Evolutionary conservation across 2,329 filamentous ascomycete genomes (phyloP), one percentile per base, ranked within the genome.

Genomic region (Stagonosporopsis rhizophila): DNA sequence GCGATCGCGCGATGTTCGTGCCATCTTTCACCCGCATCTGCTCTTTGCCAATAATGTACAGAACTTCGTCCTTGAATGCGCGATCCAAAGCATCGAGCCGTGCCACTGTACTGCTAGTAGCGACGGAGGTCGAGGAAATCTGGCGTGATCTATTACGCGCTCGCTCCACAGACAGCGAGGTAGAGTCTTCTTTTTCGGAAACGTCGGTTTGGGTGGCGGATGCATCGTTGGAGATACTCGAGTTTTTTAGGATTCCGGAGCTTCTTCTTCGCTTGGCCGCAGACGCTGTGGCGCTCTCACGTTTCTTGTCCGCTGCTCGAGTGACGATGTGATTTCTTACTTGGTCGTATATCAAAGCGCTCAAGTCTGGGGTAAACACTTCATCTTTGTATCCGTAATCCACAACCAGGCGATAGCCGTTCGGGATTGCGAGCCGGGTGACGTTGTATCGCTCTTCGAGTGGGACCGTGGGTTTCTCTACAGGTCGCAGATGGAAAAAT

Each of bases 301-400:
- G 44, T 34, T 61, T 62, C 20, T 67, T 66, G 23, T 64, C 62
- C 2, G 67, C 67, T n/a, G 68, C 70, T 23, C 70, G 69, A 14
- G 51, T 58, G 11, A 74, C 65, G 39, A 75, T 70, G 37, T 71
- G 71, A 7, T 77, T 69, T 19, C 81, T 78, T n/a, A 89, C 77
- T 55, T 89, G 82, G 49, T 87, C 81, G 51, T 83, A 83, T 25
- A 91, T 81, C 5, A 72, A 52, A 0, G 67, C 66, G 2, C 66
- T 87, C 6, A 92, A 79, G 56, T 89, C 84, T 0, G 84, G 84
- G 0, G 84, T 88, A 41, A 92, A 81, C 27, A 91, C 83, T 59
- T 89, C 83, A 63, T 92, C 89, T 73, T 84, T 89, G 72, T 89
- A 92, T 1, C 89, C 89, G 66, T 91, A 87, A 11, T 88, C 84